A percentile compares a stretch with the other conserved stretches of the same genome.
These are phyloP conservation scores for Olyra latifolia DNA, from an alignment of 176 grass and related monocot species.

Conservation along the genomic window DNA sequence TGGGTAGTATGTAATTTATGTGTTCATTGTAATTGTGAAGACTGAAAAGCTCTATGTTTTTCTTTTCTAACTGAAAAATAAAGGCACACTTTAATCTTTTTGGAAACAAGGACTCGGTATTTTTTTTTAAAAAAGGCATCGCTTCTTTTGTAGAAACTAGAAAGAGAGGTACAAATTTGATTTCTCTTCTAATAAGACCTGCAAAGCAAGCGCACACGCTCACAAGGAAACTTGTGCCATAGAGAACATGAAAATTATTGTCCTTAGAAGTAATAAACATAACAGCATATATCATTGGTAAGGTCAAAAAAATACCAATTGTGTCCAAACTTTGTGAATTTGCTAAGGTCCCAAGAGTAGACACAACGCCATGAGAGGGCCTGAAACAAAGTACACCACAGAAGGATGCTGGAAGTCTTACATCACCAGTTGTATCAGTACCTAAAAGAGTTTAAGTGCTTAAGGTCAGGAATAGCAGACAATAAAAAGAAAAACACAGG, in stretches of 20 bases:
- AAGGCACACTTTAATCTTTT: background rate
- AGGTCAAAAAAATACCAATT: conserved; percentile 62
- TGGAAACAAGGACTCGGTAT: background rate
- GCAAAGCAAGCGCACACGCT: background rate
- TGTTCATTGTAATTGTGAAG: background rate
- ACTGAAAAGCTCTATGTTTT: background rate
- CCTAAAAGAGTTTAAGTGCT: conserved; percentile 47
- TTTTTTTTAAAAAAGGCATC: background rate
- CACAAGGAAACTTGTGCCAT: background rate
- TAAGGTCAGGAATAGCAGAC: conserved; percentile 15
- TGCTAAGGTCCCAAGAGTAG: conserved; percentile 68
- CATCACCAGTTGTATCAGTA: conserved; percentile 81
- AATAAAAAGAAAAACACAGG: conserved; percentile 21
- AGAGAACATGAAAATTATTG: conserved; percentile 20
- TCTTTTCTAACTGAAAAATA: background rate
- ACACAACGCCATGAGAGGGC: conserved; percentile 84
- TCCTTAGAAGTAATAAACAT: conserved; percentile 27
- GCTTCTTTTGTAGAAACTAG: background rate
- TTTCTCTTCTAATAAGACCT: background rate
- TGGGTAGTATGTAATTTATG: conserved; percentile 12
- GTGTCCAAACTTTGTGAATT: conserved; percentile 90
- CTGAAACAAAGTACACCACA: conserved; percentile 83
- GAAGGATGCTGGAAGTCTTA: conserved; percentile 91
- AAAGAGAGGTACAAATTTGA: background rate
- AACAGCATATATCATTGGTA: background rate